phyloP scores from a whole-genome alignment of 73 alveolate genomes.

The Tetrahymena borealis region DNA sequence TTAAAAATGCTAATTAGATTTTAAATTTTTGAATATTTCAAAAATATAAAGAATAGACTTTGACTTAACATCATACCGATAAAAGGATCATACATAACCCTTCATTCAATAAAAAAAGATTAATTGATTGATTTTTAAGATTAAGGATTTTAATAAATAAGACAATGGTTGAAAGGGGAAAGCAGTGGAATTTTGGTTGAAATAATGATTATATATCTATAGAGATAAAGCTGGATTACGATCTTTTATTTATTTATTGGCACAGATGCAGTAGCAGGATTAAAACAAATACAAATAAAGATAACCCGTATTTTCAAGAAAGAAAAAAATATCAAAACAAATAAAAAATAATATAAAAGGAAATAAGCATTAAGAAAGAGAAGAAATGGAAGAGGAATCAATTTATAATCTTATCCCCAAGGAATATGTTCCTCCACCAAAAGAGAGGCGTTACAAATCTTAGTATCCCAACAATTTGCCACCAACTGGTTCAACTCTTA shows the following conservation, averaged over 20 bases:
- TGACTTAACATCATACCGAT: no score
- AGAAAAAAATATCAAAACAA: not conserved
- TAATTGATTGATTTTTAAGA: no score
- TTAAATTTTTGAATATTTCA: no score
- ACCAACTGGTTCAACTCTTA: conserved; percentile 92
- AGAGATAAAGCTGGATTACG: not conserved
- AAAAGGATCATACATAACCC: no score
- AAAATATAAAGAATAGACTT: no score
- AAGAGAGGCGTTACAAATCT: conserved; percentile 74
- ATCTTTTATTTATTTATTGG: not conserved
- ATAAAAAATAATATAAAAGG: not conserved
- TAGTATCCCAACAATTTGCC: conserved; percentile 66
- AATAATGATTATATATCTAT: no score
- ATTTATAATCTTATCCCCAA: conserved; percentile 91
- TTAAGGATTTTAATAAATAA: no score
- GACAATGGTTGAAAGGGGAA: no score
- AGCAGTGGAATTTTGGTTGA: no score
- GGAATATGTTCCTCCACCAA: conserved; percentile 79
- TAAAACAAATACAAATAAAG: not conserved
- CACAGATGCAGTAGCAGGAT: not conserved
- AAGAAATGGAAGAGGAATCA: conserved; percentile 87
- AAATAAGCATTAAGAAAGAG: not conserved
- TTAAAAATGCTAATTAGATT: no score
- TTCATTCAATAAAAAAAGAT: no score
- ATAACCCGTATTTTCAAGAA: not conserved